Conservation (phyloP, 768 basidiomycete genomes). For the Suillus subaureus region DNA sequence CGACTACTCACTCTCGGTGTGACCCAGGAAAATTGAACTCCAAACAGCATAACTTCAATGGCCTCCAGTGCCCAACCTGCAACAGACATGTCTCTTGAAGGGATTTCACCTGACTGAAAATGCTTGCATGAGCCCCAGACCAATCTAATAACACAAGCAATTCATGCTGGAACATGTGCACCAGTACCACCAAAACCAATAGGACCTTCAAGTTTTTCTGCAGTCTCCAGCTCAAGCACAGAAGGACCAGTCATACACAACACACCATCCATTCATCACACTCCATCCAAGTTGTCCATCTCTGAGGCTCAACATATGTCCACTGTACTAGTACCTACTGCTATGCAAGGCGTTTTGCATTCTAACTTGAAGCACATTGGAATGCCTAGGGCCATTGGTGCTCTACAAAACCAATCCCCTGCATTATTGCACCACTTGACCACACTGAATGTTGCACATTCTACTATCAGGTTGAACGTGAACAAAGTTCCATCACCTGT, state of each 20-base stretch:
- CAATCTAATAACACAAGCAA: not conserved
- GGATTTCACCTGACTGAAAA: not conserved
- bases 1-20: not conserved
- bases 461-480: not conserved
- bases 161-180: not conserved
- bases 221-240: not conserved
- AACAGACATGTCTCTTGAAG: not conserved
- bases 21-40: not conserved
- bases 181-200: not conserved
- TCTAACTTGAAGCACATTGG: not conserved
- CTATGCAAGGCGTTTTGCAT: not conserved
- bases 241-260: not conserved
- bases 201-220: not conserved
- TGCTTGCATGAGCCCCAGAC: not conserved
- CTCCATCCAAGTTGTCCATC: not conserved
- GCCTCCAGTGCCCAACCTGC: not conserved
- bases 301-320: not conserved
- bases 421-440: not conserved
- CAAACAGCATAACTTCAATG: not conserved
- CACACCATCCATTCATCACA: not conserved
- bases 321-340: not conserved
- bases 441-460: not conserved
- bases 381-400: not conserved
- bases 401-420: not conserved
- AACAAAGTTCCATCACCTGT: too few species aligned